A percentile compares a stretch with the other conserved stretches of the same genome.
Conservation (phyloP, 2,329 filamentous ascomycete genomes). For the Hypomyces perniciosus region DNA sequence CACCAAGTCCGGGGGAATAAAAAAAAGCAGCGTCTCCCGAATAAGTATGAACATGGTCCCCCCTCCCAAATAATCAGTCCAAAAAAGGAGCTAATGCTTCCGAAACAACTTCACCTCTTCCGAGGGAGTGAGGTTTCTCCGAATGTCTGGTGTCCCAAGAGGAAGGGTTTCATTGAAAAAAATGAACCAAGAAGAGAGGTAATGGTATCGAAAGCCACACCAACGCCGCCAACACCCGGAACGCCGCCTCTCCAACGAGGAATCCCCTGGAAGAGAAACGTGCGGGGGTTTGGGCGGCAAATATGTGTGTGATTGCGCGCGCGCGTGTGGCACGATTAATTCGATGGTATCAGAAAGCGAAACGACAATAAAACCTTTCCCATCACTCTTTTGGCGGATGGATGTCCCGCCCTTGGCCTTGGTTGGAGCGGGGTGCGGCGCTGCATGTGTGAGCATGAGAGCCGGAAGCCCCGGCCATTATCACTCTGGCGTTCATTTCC, state of each 20-base stretch:
- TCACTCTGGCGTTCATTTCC: constrained; percentile 45
- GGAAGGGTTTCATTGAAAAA: not conserved
- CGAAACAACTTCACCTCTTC: too few relatives aligned
- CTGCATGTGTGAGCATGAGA: not conserved
- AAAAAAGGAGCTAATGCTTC: too few relatives aligned
- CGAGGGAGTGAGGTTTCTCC: too few relatives aligned
- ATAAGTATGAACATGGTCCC: too few relatives aligned
- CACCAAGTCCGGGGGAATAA: too few relatives aligned
- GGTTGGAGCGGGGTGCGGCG: too few relatives aligned
- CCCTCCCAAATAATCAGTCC: too few relatives aligned
- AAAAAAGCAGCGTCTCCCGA: too few relatives aligned
- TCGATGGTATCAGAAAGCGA: not conserved
- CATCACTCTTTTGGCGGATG: too few relatives aligned
- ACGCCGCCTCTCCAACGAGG: constrained; percentile 19
- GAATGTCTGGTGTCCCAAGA: too few relatives aligned
- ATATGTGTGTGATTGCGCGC: not conserved
- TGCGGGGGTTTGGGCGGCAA: not conserved
- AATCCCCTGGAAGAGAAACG: not conserved
- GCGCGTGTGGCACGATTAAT: not conserved
- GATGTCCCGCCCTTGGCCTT: too few relatives aligned
- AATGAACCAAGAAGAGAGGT: constrained; percentile 5
- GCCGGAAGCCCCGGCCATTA: not conserved
- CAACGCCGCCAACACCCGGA: constrained; percentile 27
- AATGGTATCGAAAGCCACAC: constrained; percentile 26
- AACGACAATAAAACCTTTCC: not conserved